A percentile compares a stretch with the other conserved stretches of the same genome.
Conservation (phyloP, 2,329 filamentous ascomycete species). For the Aspergillus unguis region DNA sequence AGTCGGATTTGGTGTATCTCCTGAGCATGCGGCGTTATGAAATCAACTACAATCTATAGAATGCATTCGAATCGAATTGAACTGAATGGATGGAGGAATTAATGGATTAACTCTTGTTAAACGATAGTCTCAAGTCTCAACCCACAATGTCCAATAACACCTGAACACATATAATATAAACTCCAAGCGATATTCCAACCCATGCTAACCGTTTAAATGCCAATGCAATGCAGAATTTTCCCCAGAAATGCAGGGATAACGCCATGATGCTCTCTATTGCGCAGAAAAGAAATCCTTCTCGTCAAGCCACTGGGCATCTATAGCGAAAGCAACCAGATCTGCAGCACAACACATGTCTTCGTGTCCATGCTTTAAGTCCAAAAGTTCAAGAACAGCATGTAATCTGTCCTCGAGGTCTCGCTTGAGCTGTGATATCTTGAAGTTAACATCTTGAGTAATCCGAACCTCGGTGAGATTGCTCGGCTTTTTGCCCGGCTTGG, state of each 20-base stretch:
- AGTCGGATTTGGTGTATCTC: too few relatives aligned
- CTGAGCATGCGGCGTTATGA: too few relatives aligned
- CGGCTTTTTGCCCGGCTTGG: slow-evolving; percentile 8
- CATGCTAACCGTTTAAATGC: background rate
- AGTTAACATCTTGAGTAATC: slow-evolving; percentile 11
- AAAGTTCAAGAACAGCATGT: slow-evolving; percentile 30
- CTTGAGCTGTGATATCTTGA: slow-evolving; percentile 24
- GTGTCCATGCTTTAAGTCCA: slow-evolving; percentile 38
- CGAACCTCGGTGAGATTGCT: background rate
- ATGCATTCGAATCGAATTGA: background rate
- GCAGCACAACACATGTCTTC: slow-evolving; percentile 44
- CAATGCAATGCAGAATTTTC: background rate
- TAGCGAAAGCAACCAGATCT: slow-evolving; percentile 43
- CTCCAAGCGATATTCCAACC: background rate
- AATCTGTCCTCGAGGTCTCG: slow-evolving; percentile 33
- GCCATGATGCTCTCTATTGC: background rate
- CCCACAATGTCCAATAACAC: background rate
- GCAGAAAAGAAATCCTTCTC: slow-evolving; percentile 38
- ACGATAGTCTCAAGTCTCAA: background rate
- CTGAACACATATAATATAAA: background rate
- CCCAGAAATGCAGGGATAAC: background rate
- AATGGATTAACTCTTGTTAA: too few relatives aligned
- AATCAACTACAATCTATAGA: background rate
- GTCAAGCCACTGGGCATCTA: slow-evolving; percentile 41
- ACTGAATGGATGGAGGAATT: too few relatives aligned